Conservation (phyloP, 208 protist genomes). For the Tritrichomonas foetus region DNA sequence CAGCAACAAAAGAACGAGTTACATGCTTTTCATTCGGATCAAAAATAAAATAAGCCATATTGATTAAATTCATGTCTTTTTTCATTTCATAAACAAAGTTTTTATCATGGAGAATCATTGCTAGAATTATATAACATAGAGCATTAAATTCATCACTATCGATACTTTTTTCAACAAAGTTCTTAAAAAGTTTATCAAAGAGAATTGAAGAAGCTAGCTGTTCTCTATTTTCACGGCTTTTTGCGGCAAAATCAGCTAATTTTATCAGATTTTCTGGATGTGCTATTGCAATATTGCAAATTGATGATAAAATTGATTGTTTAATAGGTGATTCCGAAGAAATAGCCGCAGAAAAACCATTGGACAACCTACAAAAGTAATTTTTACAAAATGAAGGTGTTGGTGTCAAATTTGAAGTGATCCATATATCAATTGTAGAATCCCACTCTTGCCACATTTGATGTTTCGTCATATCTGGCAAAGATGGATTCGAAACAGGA, state of each 20-base stretch:
- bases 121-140: neutral
- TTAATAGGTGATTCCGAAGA: neutral
- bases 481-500: neutral
- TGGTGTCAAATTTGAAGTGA: neutral
- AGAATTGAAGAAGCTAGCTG: neutral
- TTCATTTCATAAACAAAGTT: neutral
- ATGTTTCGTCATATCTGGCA: neutral
- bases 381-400: neutral
- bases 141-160: neutral
- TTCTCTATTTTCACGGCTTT: neutral
- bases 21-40: neutral
- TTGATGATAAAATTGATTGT: neutral
- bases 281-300: neutral
- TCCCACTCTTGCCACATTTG: neutral
- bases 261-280: neutral
- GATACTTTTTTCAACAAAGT: neutral
- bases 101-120: neutral
- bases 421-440: neutral
- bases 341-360: neutral
- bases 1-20: neutral
- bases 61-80: neutral
- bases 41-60: neutral
- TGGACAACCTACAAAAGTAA: neutral
- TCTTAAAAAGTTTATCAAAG: neutral
- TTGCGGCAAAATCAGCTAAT: neutral